Base-by-base conservation (phyloP, 2,329 filamentous ascomycete species). In the Blastomyces gilchristii region DNA sequence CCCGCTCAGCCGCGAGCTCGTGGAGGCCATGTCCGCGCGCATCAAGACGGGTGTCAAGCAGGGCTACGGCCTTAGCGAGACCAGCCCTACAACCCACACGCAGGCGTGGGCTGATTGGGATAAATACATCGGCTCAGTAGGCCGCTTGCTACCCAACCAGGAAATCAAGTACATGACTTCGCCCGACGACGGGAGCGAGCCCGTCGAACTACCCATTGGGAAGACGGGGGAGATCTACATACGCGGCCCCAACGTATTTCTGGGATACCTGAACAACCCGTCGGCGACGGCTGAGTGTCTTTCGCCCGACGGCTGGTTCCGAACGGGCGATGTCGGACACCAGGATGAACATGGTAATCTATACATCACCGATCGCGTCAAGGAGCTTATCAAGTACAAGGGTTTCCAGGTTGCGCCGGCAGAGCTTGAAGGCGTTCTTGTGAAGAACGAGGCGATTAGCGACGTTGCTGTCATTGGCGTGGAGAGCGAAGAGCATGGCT, bases 11-110 rank as follows among this genome's bases (percentile, higher is more conserved):
- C 79, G 81, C 41, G 91, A 96, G 66, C 82, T 97, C 1, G 88
- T 93, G 0, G 85, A 91, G 62, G 83, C 85, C 9, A 84, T 94
- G 2, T 89, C 90, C 79, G 76, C 83, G 25, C 85, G 91, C 8
- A 84, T 94, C 64, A 85, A 85, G 60, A 81, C 95, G 25, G 87
- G 87, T 1, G 85, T 96, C 65, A 97, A 96, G 80, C 93, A 97
- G 76, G 92, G 90, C 22, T 97, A 96, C 71, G 93, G 93, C 0
- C 81, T 97, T 5, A 91, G 87, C 5, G 93, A 97, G 78, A 95
- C 91, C 16, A 87, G 87, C 34, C 91, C 92, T 0, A 88, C 86
- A 0, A 89, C 90, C 0, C 87, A 91, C 68, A 84, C 85, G 11
- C 90, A 91, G 75, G 78, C 82, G 8, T 87, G 89, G 80, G 83